A percentile compares a stretch with the other conserved stretches of the same genome.
These are phyloP conservation scores for Aspergillus sergii DNA, from an alignment of 2,329 filamentous ascomycete genomes.

Conservation along the genomic window DNA sequence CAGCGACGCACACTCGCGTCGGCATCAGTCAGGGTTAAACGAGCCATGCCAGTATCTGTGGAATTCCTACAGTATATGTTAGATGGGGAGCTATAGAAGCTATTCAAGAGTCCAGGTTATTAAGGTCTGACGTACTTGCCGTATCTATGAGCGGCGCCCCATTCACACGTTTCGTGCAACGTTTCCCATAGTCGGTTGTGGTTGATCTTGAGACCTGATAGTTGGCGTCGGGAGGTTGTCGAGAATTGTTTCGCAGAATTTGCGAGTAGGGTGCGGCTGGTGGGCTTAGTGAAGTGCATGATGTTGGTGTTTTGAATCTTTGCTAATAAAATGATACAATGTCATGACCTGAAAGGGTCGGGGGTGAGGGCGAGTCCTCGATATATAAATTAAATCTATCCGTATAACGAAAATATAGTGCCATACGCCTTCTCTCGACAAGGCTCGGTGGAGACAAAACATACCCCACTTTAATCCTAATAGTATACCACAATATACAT, in stretches of 20 bases:
- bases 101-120: no score
- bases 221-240: not conserved
- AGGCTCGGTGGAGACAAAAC: not conserved
- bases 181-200: slow-evolving; percentile 31
- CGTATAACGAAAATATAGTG: not conserved
- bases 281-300: slow-evolving; percentile 7
- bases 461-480: not conserved
- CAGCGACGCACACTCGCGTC: slow-evolving; percentile 70
- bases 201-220: slow-evolving; percentile 32
- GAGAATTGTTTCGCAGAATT: slow-evolving; percentile 5
- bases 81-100: not conserved
- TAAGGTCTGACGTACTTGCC: slow-evolving; percentile 26
- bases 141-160: slow-evolving; percentile 32
- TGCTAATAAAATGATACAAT: not conserved
- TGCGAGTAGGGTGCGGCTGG: not conserved
- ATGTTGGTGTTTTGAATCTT: not conserved
- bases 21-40: slow-evolving; percentile 67
- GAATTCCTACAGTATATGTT: slow-evolving; percentile 12
- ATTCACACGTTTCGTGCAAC: slow-evolving; percentile 35
- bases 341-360: not conserved
- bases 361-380: not conserved
- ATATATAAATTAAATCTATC: not conserved
- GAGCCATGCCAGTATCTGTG: slow-evolving; percentile 63
- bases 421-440: slow-evolving; percentile 6
- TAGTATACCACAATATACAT: no score